phyloP scores from a whole-genome alignment of 2,329 filamentous ascomycete genomes.

The Ceratocystis eucalypticola region DNA sequence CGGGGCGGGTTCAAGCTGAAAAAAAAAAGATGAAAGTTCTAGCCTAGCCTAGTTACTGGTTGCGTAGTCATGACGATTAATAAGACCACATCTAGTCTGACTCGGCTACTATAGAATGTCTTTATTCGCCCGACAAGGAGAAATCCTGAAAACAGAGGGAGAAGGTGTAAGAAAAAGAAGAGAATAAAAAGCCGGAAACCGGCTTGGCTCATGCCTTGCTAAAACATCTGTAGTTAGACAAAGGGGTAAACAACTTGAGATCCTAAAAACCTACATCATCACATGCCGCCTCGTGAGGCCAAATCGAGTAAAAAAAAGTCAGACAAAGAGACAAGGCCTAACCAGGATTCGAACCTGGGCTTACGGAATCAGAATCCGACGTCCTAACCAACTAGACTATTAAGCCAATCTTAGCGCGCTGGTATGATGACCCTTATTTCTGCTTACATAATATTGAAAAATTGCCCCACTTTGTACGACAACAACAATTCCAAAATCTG shows the following conservation, averaged over 20 bases:
- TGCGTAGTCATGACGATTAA: background rate
- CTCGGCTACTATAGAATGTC: background rate
- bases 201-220: background rate
- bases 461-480: no score
- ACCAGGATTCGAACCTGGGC: conserved; percentile 12
- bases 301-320: background rate
- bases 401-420: background rate
- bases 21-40: no score
- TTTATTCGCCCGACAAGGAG: no score
- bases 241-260: background rate
- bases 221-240: background rate
- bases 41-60: no score
- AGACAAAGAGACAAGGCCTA: background rate
- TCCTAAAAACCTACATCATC: background rate
- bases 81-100: background rate
- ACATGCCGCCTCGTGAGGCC: background rate
- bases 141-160: background rate
- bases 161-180: background rate
- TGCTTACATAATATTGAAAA: no score
- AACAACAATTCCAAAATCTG: no score
- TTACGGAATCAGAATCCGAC: conserved; percentile 8
- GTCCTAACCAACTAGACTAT: conserved; percentile 11
- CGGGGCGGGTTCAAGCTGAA: background rate
- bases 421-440: no score
- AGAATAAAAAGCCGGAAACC: background rate